phyloP scores from a whole-genome alignment of 306 rosid species.

The Senna siamea region DNA sequence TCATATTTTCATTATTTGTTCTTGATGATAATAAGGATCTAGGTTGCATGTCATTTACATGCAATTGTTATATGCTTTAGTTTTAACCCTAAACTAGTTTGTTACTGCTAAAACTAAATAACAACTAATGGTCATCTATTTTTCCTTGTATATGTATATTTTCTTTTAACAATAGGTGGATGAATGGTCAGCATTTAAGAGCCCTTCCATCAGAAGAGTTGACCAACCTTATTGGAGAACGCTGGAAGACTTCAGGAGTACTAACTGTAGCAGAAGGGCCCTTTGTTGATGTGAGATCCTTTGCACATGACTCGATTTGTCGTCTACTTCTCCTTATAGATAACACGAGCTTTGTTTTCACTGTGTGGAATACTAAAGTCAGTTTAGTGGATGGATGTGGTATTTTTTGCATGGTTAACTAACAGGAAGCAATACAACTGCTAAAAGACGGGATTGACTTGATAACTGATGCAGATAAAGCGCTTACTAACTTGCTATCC shows the following conservation, averaged over 20 bases:
- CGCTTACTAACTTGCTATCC: slow-evolving; percentile 76
- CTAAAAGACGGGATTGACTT: slow-evolving; percentile 91
- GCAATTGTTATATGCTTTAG: no score
- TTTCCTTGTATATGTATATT: not conserved
- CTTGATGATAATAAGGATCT: no score
- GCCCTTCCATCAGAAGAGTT: slow-evolving; percentile 63
- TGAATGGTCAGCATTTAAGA: no score
- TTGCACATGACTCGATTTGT: slow-evolving; percentile 27
- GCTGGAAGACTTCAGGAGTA: slow-evolving; percentile 71
- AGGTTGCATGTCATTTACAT: no score
- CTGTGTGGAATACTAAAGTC: slow-evolving; percentile 7
- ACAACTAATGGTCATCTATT: slow-evolving; percentile 13
- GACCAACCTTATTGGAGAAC: slow-evolving; percentile 73
- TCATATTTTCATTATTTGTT: no score
- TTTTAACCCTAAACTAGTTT: no score
- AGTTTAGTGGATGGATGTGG: slow-evolving; percentile 15
- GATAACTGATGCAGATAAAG: slow-evolving; percentile 78
- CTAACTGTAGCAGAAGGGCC: slow-evolving; percentile 67
- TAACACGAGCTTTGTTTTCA: slow-evolving; percentile 12
- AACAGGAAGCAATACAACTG: slow-evolving; percentile 76
- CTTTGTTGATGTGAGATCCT: slow-evolving; percentile 70
- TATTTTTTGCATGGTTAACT: slow-evolving; percentile 27
- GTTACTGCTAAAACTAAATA: slow-evolving; percentile 5
- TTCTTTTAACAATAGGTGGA: no score
- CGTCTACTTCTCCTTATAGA: slow-evolving; percentile 13